Evolutionary conservation across 1,284 basidiomycete genomes (phyloP).

Genomic region (Microbotryum saponariae): DNA sequence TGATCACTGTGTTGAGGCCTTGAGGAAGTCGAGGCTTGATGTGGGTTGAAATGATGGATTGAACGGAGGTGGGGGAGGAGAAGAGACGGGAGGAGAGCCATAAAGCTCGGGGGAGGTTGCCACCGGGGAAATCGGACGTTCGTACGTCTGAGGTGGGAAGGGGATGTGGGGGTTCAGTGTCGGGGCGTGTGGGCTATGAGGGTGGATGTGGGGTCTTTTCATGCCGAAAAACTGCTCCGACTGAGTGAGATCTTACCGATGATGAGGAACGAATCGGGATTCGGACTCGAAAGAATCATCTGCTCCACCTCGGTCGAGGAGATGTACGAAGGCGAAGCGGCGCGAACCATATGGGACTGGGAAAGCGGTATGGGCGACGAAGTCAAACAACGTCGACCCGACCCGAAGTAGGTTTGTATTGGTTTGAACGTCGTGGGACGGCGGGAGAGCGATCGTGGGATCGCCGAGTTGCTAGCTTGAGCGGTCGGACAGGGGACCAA

Average conservation of each 20-base stretch:
- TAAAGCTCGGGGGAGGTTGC: slow-evolving; percentile 14
- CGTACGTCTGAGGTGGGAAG: slow-evolving; percentile 12
- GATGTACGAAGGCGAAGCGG: slow-evolving; percentile 8
- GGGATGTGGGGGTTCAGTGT: not conserved
- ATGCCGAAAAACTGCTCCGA: too few relatives aligned
- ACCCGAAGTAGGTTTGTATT: too few relatives aligned
- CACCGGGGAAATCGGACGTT: slow-evolving; percentile 14
- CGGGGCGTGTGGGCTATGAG: not conserved
- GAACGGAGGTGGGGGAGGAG: not conserved
- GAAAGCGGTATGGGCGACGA: not conserved
- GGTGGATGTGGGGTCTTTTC: too few relatives aligned
- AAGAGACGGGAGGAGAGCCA: slow-evolving; percentile 3
- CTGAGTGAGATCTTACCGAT: slow-evolving; percentile 5
- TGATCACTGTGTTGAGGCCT: slow-evolving; percentile 1
- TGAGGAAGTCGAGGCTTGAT: slow-evolving; percentile 2
- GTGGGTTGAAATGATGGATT: slow-evolving; percentile 1
- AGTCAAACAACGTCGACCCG: too few relatives aligned
- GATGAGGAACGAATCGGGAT: slow-evolving; percentile 5
- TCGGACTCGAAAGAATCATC: not conserved
- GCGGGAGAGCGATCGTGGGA: too few relatives aligned
- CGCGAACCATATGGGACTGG: not conserved
- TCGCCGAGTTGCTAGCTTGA: too few relatives aligned
- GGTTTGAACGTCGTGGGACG: too few relatives aligned
- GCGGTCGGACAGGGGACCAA: too few relatives aligned
- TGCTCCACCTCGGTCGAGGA: not conserved